Conservation (phyloP, 768 basidiomycete species). For the Holtermannia corniformis region DNA sequence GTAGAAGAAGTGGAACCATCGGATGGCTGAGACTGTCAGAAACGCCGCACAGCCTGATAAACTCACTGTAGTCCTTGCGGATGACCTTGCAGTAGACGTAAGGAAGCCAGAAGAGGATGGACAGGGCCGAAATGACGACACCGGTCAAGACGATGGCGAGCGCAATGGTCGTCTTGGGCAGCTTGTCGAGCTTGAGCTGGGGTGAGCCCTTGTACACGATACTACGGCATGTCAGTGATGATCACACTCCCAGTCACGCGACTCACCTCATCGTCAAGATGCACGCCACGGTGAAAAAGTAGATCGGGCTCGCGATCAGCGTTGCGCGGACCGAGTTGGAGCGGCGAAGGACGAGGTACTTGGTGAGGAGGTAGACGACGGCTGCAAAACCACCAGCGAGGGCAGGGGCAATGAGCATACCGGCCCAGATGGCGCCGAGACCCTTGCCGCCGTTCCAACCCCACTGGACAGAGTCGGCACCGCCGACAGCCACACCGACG, state of each 20-base stretch:
- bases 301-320: conserved; percentile 37
- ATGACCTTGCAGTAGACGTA: conserved; percentile 43
- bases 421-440: conserved; percentile 42
- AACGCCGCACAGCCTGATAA: neutral
- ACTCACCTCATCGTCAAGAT: conserved; percentile 19
- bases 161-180: conserved; percentile 31
- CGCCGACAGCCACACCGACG: conserved; percentile 44
- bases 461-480: conserved; percentile 42
- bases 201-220: conserved; percentile 44
- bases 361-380: conserved; percentile 39
- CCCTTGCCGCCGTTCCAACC: conserved; percentile 46
- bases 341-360: conserved; percentile 40
- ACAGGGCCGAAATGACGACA: conserved; percentile 36
- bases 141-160: conserved; percentile 43
- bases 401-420: conserved; percentile 38
- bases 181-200: conserved; percentile 39
- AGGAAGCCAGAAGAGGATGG: conserved; percentile 44
- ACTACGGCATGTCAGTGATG: neutral
- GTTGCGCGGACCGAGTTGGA: conserved; percentile 37
- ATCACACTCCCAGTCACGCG: neutral
- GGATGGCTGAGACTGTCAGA: conserved; percentile 22
- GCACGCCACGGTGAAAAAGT: conserved; percentile 36
- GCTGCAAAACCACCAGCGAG: conserved; percentile 42
- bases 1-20: conserved; percentile 44
- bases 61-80: conserved; percentile 45